Evolutionary conservation across 148 eudicot genomes (phyloP).

Genomic region (Salicornia ramosissima): DNA sequence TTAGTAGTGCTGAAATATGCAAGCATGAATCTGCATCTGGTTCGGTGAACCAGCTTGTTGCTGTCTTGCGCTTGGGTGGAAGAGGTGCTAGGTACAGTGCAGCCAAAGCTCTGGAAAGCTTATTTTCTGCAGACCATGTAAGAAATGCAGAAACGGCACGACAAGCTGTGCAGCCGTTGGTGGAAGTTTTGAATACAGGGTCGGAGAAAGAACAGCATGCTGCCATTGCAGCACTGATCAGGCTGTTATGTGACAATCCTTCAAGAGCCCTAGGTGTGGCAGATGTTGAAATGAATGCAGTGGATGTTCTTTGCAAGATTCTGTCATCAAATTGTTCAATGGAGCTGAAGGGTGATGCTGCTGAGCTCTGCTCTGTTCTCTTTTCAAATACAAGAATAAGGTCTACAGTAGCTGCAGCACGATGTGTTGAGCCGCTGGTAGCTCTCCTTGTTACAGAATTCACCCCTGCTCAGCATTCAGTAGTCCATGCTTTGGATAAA

Average conservation of each 20-base stretch:
- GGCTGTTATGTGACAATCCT: slow-evolving; percentile 78
- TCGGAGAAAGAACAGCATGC: slow-evolving; percentile 97
- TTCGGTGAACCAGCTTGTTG: slow-evolving; percentile 87
- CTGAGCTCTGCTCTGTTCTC: slow-evolving; percentile 82
- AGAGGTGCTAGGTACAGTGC: slow-evolving; percentile 97
- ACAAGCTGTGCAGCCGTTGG: slow-evolving; percentile 96
- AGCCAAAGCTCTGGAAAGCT: slow-evolving; percentile 87
- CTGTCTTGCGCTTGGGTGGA: slow-evolving; percentile 96
- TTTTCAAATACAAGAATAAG: slow-evolving; percentile 84
- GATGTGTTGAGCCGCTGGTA: slow-evolving; percentile 89
- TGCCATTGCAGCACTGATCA: slow-evolving; percentile 88
- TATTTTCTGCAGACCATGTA: slow-evolving; percentile 90
- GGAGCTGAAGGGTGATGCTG: slow-evolving; percentile 94
- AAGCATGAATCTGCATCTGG: slow-evolving; percentile 93
- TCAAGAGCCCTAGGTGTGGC: slow-evolving; percentile 86
- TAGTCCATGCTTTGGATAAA: slow-evolving; percentile 82
- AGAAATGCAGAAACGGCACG: slow-evolving; percentile 87
- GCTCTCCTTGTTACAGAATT: slow-evolving; percentile 79
- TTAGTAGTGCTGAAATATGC: slow-evolving; percentile 78
- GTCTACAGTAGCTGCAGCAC: slow-evolving; percentile 85
- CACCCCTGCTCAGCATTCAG: slow-evolving; percentile 81
- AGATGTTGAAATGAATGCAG: slow-evolving; percentile 89
- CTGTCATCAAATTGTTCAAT: slow-evolving; percentile 76
- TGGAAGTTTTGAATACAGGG: slow-evolving; percentile 82
- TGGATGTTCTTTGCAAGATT: slow-evolving; percentile 89